phyloP scores from a whole-genome alignment of 805 yeast genomes.

The Cyberlindnera amylophila region DNA sequence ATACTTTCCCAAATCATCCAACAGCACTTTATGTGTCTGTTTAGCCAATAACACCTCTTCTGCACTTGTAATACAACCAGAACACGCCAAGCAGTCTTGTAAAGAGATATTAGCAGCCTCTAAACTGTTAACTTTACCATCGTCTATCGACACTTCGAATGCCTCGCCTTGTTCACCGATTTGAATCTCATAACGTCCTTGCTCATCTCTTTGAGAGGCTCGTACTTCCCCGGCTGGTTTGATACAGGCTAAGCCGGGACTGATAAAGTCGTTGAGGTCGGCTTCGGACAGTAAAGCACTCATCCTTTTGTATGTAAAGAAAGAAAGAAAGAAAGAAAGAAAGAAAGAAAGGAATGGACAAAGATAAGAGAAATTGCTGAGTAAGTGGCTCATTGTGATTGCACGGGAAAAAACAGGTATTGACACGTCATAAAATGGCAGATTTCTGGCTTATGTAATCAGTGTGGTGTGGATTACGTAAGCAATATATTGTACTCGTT shows the following conservation, averaged over 20 bases:
- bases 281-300: slow-evolving; percentile 85
- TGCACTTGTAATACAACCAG: slow-evolving; percentile 97
- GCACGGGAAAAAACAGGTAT: slow-evolving; percentile 5
- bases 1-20: slow-evolving; percentile 48
- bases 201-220: slow-evolving; percentile 17
- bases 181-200: slow-evolving; percentile 46
- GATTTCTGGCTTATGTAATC: too few relatives aligned
- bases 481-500: too few relatives aligned
- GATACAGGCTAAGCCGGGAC: slow-evolving; percentile 92
- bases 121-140: slow-evolving; percentile 40
- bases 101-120: slow-evolving; percentile 84
- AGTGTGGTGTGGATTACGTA: too few relatives aligned
- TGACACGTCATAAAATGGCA: slow-evolving; percentile 2
- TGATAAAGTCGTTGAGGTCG: slow-evolving; percentile 89
- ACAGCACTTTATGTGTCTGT: slow-evolving; percentile 80
- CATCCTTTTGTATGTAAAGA: too few relatives aligned
- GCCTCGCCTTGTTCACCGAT: slow-evolving; percentile 57
- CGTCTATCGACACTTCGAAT: slow-evolving; percentile 63
- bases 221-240: slow-evolving; percentile 65
- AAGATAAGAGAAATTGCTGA: slow-evolving; percentile 9
- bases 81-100: slow-evolving; percentile 92
- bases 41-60: slow-evolving; percentile 89
- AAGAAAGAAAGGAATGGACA: too few relatives aligned
- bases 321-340: too few relatives aligned
- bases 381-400: slow-evolving; percentile 9